These are phyloP conservation scores for Angophora floribunda DNA, from an alignment of 345 rosid genomes.

Conservation along the genomic window DNA sequence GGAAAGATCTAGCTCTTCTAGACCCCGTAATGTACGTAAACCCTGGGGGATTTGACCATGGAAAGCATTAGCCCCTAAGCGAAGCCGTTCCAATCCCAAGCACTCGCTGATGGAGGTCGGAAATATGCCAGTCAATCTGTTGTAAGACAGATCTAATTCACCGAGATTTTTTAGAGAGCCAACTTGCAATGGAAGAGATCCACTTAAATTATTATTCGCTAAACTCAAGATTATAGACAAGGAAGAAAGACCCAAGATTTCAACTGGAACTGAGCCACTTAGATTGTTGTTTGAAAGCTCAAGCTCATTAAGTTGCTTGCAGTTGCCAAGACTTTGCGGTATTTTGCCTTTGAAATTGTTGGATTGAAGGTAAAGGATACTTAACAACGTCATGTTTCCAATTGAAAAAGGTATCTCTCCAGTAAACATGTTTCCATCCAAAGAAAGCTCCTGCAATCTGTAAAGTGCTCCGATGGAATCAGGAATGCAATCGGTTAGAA, in stretches of 20 bases:
- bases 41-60: neutral
- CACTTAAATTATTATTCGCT: neutral
- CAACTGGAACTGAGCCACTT: rapidly evolving
- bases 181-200: neutral
- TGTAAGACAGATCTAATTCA: neutral
- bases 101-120: neutral
- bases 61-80: neutral
- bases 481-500: rapidly evolving
- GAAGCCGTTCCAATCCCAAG: neutral
- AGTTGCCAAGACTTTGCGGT: neutral
- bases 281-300: neutral
- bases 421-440: neutral
- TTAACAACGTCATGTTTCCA: neutral
- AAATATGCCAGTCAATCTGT: neutral
- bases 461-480: neutral
- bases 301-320: rapidly evolving
- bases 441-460: rapidly evolving
- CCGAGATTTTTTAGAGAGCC: neutral
- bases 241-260: neutral
- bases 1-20: neutral
- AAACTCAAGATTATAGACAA: neutral
- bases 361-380: neutral
- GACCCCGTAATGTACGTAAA: neutral
- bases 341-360: neutral
- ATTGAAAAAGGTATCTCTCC: neutral